Evolutionary conservation across 2,329 filamentous ascomycete genomes (phyloP), one percentile per base, ranked within the genome.

Genomic region (Dactylonectria macrodidyma): DNA sequence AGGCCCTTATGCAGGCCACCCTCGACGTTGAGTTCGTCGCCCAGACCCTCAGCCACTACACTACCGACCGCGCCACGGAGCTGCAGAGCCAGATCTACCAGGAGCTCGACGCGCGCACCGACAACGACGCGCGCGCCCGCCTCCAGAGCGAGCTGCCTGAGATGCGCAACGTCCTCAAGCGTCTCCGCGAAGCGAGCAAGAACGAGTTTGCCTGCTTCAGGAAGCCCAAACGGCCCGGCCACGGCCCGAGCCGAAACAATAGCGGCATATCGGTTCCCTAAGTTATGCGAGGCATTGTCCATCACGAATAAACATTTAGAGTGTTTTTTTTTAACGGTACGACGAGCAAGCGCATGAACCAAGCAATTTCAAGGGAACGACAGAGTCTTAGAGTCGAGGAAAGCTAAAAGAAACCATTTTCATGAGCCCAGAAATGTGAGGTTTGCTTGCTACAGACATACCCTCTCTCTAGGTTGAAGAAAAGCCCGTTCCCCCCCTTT

Each of bases 11-110:
- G 91, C 97, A 99, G 82, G 97, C 97, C 1, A 99, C 96, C 0
- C 89, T 99, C 1, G 96, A 99, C 77, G 95, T 98, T 1, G 96
- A 99, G 81, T 98, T 99, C 78, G 91, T 98, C 65, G 94, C 95
- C 1, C 96, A 99, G 84, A 98, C 95, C 5, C 87, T 99, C 38
- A 93, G 90, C 68, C 92, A 95, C 73, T 99, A 97, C 81, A 96
- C 94, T 0, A 96, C 94, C 0, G 93, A 97, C 65, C 88, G 90
- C 58, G 94, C 95, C 3, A 91, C 90, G 8, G 90, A 95, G 78
- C 87, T 93, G 14, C 96, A 98, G 83, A 92, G 92, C 74, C 90
- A 95, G 79, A 95, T 99, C 55, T 99, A 98, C 81, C 90, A 96
- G 71, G 94, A 96, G 78, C 85, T 99, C 16, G 96, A 99, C 79